These are phyloP conservation scores for Madurella fahalii DNA, from an alignment of 2,329 filamentous ascomycete species.

Conservation along the genomic window DNA sequence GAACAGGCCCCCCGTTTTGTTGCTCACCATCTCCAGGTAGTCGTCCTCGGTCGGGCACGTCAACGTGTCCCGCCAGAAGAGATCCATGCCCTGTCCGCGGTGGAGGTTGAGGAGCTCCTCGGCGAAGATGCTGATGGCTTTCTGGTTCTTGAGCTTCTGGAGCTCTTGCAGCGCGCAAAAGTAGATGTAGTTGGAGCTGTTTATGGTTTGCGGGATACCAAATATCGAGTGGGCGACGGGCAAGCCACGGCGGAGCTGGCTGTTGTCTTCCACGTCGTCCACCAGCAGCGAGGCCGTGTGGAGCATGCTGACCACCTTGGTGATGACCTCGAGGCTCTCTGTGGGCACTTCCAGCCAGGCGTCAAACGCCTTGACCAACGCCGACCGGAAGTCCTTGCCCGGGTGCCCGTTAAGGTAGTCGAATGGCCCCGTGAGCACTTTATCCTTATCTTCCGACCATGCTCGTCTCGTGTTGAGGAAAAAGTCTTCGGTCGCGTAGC, in stretches of 20 bases:
- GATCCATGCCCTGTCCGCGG: slow-evolving; percentile 83
- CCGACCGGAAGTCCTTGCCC: slow-evolving; percentile 78
- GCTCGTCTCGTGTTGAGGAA: slow-evolving; percentile 47
- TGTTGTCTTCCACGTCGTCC: slow-evolving; percentile 81
- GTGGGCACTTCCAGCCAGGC: slow-evolving; percentile 71
- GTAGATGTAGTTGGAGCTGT: slow-evolving; percentile 86
- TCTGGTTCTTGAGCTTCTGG: slow-evolving; percentile 65
- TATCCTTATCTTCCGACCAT: slow-evolving; percentile 73
- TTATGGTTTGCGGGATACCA: slow-evolving; percentile 83
- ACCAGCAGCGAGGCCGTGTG: slow-evolving; percentile 80
- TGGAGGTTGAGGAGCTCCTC: slow-evolving; percentile 83
- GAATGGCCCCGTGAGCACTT: slow-evolving; percentile 71
- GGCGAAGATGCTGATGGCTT: slow-evolving; percentile 66
- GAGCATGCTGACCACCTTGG: slow-evolving; percentile 75
- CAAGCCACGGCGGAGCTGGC: slow-evolving; percentile 68
- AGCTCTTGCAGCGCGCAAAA: slow-evolving; percentile 75
- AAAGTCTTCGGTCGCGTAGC: slow-evolving; percentile 53
- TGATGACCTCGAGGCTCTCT: slow-evolving; percentile 68
- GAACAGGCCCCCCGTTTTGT: slow-evolving; percentile 88
- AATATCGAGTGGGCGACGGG: slow-evolving; percentile 84
- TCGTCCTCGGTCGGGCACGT: slow-evolving; percentile 83
- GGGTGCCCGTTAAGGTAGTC: slow-evolving; percentile 76
- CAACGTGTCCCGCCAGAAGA: slow-evolving; percentile 83
- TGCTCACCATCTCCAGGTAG: slow-evolving; percentile 90
- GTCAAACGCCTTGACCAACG: slow-evolving; percentile 78